Conservation (phyloP, 2,329 filamentous ascomycete genomes). For the Madurella fahalii region DNA sequence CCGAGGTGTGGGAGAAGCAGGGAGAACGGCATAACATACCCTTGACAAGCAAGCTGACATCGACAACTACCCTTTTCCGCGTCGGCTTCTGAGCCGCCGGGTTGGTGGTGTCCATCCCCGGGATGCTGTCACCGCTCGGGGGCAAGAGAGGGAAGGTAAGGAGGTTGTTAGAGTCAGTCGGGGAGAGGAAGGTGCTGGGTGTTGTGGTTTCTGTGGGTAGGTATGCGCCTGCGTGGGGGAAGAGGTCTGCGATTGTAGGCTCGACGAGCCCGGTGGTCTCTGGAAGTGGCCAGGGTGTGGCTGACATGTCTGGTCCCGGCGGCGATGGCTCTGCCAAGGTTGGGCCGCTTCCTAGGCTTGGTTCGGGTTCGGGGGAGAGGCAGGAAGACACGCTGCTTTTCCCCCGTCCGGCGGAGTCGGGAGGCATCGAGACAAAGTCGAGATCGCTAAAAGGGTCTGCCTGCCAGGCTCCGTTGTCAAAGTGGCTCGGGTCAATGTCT, state of each 20-base stretch:
- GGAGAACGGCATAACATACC: background rate
- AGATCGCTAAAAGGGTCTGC: background rate
- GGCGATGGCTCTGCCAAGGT: background rate
- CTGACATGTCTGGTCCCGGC: background rate
- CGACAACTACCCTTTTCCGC: background rate
- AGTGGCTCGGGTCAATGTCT: slow-evolving; percentile 47
- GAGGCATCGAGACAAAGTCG: background rate
- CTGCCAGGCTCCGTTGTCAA: slow-evolving; percentile 27
- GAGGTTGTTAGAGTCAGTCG: background rate
- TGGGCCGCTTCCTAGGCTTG: background rate
- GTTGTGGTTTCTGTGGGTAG: too few species aligned
- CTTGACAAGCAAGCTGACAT: slow-evolving; percentile 9
- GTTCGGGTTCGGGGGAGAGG: background rate
- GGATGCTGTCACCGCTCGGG: background rate
- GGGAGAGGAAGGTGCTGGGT: background rate
- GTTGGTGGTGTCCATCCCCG: background rate
- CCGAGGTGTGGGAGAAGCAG: too few species aligned
- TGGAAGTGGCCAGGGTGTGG: background rate
- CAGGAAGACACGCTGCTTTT: background rate
- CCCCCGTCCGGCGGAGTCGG: background rate
- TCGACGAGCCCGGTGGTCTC: too few species aligned
- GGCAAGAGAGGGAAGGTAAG: background rate
- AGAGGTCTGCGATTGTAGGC: too few species aligned
- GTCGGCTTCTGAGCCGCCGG: background rate
- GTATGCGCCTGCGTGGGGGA: too few species aligned